A percentile compares a stretch with the other conserved stretches of the same genome.
phyloP scores from a whole-genome alignment of 495 filamentous ascomycete genomes.

The Talaromyces wortmannii region DNA sequence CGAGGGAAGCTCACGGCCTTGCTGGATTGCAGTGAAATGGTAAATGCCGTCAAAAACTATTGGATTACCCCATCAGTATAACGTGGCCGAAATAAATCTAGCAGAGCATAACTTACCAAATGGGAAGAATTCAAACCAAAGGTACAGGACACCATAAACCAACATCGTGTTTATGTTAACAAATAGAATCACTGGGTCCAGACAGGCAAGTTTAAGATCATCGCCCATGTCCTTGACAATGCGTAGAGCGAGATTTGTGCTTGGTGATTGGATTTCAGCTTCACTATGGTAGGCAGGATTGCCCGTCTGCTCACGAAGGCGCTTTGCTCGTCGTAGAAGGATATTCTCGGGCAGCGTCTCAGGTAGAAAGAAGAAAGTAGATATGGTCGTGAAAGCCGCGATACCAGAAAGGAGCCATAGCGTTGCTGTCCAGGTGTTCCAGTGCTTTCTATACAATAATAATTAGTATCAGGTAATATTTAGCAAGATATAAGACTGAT shows the following conservation, averaged over 20 bases:
- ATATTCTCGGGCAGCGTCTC: constrained; percentile 46
- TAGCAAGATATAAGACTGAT: neutral
- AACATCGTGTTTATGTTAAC: constrained; percentile 11
- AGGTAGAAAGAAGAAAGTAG: constrained; percentile 39
- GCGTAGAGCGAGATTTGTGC: neutral
- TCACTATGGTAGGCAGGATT: neutral
- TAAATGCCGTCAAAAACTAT: constrained; percentile 11
- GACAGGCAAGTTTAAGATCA: constrained; percentile 7
- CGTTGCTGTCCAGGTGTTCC: constrained; percentile 6
- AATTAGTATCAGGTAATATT: neutral
- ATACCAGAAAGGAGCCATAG: constrained; percentile 8
- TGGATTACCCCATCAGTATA: neutral
- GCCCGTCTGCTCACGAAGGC: constrained; percentile 20
- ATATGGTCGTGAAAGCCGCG: constrained; percentile 29
- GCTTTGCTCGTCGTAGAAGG: constrained; percentile 40
- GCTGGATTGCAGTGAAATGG: constrained; percentile 7
- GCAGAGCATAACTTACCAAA: constrained; percentile 6
- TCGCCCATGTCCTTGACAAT: constrained; percentile 5
- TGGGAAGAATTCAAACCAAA: constrained; percentile 11
- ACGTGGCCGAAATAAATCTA: neutral
- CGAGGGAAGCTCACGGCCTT: constrained; percentile 5
- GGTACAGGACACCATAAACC: constrained; percentile 8
- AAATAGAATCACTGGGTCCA: constrained; percentile 11
- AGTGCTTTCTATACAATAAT: constrained; percentile 1
- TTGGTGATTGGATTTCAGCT: neutral